phyloP scores from a whole-genome alignment of 345 rosid genomes.

The Moricandia arvensis region DNA sequence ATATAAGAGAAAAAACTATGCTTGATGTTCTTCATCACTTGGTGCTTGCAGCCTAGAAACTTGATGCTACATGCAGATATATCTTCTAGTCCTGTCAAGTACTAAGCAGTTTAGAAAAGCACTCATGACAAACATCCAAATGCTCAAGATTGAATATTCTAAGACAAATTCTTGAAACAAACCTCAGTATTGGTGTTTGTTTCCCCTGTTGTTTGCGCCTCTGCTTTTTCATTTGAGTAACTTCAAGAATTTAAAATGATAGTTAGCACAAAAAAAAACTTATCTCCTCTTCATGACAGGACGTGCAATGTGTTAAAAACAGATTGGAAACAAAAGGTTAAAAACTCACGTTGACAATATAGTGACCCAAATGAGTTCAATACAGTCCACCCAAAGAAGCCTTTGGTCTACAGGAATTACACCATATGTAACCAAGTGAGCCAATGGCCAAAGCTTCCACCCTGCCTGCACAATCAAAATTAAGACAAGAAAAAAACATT shows the following conservation, averaged over 20 bases:
- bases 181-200: constrained; percentile 55
- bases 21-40: constrained; percentile 19
- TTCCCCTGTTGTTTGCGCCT: constrained; percentile 44
- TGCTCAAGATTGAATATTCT: neutral
- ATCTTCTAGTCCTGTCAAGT: constrained; percentile 23
- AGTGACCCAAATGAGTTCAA: constrained; percentile 95
- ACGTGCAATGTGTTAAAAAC: neutral
- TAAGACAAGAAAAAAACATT: too few relatives aligned
- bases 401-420: constrained; percentile 82
- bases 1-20: neutral
- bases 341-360: constrained; percentile 74
- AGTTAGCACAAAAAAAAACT: neutral
- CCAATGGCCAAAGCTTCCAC: constrained; percentile 97
- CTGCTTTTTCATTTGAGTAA: constrained; percentile 79
- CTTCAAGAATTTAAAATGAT: constrained; percentile 37
- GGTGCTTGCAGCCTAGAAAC: neutral
- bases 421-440: constrained; percentile 80
- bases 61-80: constrained; percentile 8
- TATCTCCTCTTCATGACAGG: constrained; percentile 5
- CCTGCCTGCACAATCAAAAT: constrained; percentile 63
- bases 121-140: neutral
- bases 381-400: constrained; percentile 96
- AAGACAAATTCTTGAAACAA: neutral
- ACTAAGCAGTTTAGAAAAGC: constrained; percentile 5
- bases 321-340: neutral